A percentile compares a stretch with the other conserved stretches of the same genome.
Evolutionary conservation across 306 rosid species (phyloP).

Genomic region (Medicago ruthenica): DNA sequence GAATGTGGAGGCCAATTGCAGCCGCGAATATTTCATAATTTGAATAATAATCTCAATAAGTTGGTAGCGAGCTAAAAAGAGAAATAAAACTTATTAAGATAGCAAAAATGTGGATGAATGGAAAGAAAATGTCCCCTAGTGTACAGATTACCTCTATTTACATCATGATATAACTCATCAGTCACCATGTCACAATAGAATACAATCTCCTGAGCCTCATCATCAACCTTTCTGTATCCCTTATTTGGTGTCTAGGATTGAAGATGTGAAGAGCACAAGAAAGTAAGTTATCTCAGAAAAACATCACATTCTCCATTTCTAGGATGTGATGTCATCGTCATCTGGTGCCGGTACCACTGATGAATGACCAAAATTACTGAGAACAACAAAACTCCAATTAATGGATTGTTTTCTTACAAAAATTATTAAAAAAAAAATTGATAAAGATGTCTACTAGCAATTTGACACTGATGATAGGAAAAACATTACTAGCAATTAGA

Average conservation of each 20-base stretch:
- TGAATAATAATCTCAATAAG: constrained; percentile 34
- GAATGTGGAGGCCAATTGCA: constrained; percentile 47
- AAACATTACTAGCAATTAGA: neutral
- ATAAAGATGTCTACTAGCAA: neutral
- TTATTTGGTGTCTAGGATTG: constrained; percentile 58
- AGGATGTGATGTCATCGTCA: constrained; percentile 15
- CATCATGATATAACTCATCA: constrained; percentile 51
- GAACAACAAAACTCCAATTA: constrained; percentile 20
- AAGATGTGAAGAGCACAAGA: constrained; percentile 50
- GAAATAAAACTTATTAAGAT: neutral
- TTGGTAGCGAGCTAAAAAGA: constrained; percentile 15
- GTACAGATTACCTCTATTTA: constrained; percentile 78
- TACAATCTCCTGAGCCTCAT: constrained; percentile 51
- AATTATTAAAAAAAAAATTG: neutral
- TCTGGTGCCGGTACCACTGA: constrained; percentile 46
- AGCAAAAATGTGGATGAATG: constrained; percentile 66
- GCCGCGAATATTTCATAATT: constrained; percentile 39
- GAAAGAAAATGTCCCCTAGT: constrained; percentile 53
- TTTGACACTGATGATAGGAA: neutral
- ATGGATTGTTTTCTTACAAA: constrained; percentile 10
- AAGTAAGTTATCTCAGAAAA: constrained; percentile 40
- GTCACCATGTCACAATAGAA: constrained; percentile 60
- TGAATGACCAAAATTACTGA: constrained; percentile 55
- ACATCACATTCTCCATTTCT: constrained; percentile 37
- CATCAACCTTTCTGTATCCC: constrained; percentile 40